Conservation (phyloP, 2,329 filamentous ascomycete genomes). For the Ceratocystis papillata region DNA sequence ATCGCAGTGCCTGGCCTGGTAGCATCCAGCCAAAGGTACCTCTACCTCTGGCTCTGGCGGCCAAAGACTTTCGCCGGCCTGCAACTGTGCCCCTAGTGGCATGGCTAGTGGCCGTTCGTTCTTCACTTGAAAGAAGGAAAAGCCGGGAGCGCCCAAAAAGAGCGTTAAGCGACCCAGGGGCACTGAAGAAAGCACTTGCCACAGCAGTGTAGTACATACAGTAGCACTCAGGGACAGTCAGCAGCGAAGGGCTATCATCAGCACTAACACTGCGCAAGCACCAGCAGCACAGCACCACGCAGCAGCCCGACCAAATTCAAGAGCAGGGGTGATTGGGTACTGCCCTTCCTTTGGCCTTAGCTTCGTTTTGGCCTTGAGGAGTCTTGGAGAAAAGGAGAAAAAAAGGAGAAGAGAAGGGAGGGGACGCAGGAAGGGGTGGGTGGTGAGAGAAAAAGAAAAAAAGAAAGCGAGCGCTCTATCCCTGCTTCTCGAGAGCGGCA, state of each 20-base stretch:
- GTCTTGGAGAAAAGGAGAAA: not conserved
- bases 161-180: not conserved
- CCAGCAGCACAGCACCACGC: not conserved
- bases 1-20: no score
- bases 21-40: no score
- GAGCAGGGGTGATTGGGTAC: not conserved
- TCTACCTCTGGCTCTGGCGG: no score
- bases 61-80: no score
- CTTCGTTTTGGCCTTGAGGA: slow-evolving; percentile 13
- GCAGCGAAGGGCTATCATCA: no score
- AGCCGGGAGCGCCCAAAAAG: not conserved
- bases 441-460: not conserved
- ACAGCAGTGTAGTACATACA: no score
- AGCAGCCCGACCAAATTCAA: not conserved
- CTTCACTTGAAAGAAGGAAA: slow-evolving; percentile 6
- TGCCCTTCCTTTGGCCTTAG: not conserved
- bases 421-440: not conserved
- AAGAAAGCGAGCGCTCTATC: not conserved
- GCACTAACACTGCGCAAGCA: not conserved
- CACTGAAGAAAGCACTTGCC: not conserved
- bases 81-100: no score
- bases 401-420: not conserved
- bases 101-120: not conserved
- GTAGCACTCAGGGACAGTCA: no score
- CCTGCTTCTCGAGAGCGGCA: not conserved